These are phyloP conservation scores for Volvox carteri DNA, from an alignment of 163 green algal genomes.

Conservation along the genomic window DNA sequence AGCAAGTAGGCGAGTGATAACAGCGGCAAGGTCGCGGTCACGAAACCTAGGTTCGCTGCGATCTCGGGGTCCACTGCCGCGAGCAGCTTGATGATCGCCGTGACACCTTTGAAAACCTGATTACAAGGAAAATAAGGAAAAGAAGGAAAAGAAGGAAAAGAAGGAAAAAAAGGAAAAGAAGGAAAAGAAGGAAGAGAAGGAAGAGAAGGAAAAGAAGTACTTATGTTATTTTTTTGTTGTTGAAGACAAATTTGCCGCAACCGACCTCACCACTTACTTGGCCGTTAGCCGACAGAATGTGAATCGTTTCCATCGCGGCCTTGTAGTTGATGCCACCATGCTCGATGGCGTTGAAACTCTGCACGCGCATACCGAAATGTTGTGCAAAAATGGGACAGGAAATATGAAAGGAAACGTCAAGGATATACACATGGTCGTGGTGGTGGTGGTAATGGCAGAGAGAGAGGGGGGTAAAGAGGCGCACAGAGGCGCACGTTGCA, in stretches of 20 bases:
- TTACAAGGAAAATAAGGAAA: neutral
- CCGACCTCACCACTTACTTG: constrained; percentile 17
- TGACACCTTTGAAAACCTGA: constrained; percentile 49
- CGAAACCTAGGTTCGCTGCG: neutral
- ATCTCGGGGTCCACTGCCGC: constrained; percentile 39
- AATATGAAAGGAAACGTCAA: too few relatives aligned
- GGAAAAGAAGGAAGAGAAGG: too few relatives aligned
- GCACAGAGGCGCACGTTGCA: too few relatives aligned
- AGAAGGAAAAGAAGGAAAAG: neutral
- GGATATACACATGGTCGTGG: too few relatives aligned
- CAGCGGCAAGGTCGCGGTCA: constrained; percentile 41
- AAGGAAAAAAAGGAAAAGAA: too few relatives aligned
- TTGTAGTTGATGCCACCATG: constrained; percentile 49
- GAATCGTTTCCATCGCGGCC: constrained; percentile 50
- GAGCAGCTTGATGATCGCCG: constrained; percentile 55
- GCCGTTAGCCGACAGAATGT: constrained; percentile 53
- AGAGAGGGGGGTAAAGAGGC: too few relatives aligned
- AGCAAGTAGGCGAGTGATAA: constrained; percentile 38
- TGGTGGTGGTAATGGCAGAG: too few relatives aligned
- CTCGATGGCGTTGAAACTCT: constrained; percentile 34
- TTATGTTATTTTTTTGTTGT: too few relatives aligned
- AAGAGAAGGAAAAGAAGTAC: too few relatives aligned
- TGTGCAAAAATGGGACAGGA: too few relatives aligned
- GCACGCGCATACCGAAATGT: too few relatives aligned
- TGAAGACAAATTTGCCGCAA: too few relatives aligned